Evolutionary conservation across 306 rosid species (phyloP).

Genomic region (Abrus pulchellus): DNA sequence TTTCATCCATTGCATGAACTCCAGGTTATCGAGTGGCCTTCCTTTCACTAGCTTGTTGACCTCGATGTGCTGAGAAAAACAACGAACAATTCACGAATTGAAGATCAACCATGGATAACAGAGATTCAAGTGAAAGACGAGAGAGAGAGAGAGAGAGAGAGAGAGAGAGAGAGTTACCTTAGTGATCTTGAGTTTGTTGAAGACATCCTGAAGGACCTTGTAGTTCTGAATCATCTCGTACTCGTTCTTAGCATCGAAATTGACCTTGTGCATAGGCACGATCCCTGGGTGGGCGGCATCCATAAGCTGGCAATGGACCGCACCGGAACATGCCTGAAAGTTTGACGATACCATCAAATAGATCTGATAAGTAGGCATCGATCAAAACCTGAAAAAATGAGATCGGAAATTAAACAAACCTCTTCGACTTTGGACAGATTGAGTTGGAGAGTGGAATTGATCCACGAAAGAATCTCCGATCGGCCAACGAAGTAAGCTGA

Average conservation of each 20-base stretch:
- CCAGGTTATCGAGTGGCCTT: constrained; percentile 91
- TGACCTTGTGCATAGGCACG: constrained; percentile 98
- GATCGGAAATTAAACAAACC: constrained; percentile 48
- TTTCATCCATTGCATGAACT: constrained; percentile 99
- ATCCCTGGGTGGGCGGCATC: constrained; percentile 91
- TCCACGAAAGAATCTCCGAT: constrained; percentile 94
- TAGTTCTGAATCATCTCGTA: constrained; percentile 99
- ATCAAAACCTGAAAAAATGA: not conserved
- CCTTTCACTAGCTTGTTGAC: constrained; percentile 95
- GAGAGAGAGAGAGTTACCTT: constrained; percentile 58
- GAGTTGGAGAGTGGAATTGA: constrained; percentile 91
- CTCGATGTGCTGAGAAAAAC: constrained; percentile 71
- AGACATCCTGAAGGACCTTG: constrained; percentile 96
- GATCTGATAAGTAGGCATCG: not conserved
- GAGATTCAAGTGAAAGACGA: not conserved
- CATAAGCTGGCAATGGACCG: constrained; percentile 94
- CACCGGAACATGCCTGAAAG: constrained; percentile 86
- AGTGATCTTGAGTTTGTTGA: constrained; percentile 91
- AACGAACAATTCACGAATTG: not conserved
- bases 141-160: not conserved
- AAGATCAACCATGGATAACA: not conserved
- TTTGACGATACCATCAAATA: constrained; percentile 7
- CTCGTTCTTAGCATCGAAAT: constrained; percentile 92
- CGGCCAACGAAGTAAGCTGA: constrained; percentile 94
- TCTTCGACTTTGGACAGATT: constrained; percentile 89